Percentiles rank a stretch among this genome's conserved stretches.
These are phyloP conservation scores for Seminavis robusta DNA, from an alignment of 108 stramenopile genomes.

Conservation along the genomic window DNA sequence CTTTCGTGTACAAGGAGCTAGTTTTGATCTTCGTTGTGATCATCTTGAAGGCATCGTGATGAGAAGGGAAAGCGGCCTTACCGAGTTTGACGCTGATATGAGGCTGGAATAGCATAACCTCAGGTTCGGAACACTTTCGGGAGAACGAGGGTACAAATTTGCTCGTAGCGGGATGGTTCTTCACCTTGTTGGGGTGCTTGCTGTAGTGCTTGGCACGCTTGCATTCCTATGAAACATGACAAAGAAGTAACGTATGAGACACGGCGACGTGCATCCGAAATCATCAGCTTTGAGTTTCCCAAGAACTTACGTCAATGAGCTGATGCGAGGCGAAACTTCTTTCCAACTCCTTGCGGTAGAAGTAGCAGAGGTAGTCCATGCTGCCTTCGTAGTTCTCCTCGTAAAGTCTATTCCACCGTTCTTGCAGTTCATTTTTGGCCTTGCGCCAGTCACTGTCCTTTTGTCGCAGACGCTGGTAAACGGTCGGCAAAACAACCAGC, in stretches of 20 bases:
- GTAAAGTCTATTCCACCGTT: conserved; percentile 60
- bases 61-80: conserved; percentile 37
- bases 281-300: conserved; percentile 24
- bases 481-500: conserved; percentile 89
- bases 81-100: conserved; percentile 43
- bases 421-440: conserved; percentile 50
- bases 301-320: conserved; percentile 59
- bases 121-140: conserved; percentile 34
- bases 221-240: conserved; percentile 53
- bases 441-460: conserved; percentile 96
- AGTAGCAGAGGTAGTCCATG: conserved; percentile 54
- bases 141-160: conserved; percentile 38
- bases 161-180: conserved; percentile 13
- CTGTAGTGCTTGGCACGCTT: conserved; percentile 45
- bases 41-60: conserved; percentile 48
- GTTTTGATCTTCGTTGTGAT: conserved; percentile 26
- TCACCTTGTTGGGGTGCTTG: conserved; percentile 41
- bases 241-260: conserved; percentile 4
- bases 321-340: conserved; percentile 40
- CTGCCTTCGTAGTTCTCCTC: conserved; percentile 66
- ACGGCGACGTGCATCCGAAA: neutral
- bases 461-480: conserved; percentile 91
- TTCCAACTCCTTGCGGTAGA: conserved; percentile 59
- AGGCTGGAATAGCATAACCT: conserved; percentile 61
- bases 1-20: conserved; percentile 1